Evolutionary conservation across 495 filamentous ascomycete genomes (phyloP), one percentile per base, ranked within the genome.

Genomic region (Trichocladium uniseriatum): DNA sequence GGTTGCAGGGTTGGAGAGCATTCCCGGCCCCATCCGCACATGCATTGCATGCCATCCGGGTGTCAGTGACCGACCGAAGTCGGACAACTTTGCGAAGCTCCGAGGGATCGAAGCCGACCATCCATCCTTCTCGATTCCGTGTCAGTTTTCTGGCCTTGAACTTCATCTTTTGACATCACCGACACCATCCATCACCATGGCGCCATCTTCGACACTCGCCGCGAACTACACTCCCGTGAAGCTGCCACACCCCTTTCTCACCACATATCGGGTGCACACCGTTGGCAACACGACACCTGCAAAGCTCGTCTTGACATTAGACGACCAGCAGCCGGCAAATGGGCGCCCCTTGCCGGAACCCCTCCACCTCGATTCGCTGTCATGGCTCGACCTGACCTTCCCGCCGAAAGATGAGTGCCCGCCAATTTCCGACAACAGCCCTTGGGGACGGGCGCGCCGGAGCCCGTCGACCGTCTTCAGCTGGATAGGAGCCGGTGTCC

Each of bases 391-490:
- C 29, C 61, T 64, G 35, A 45, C 51, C 18, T 48, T 58, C 39
- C 63, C 63, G 6, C 58, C 65, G 34, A 59, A 57, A 6, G 59
- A 59, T 46, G 58, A 62, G 45, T 52, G 61, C 7, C 68, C 68
- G 13, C 56, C 68, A 16, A 56, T 60, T 21, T 63, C 61, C 3
- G 67, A 69, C 48, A 70, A 70, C 54, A 68, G 60, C 20, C 59
- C 66, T 29, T 70, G 66, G 66, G 67, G 64, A n/a, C 63, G 67
- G 28, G 59, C 67, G 14, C 64, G 65, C 43, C 63, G 67, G 20
- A 62, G 60, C 2, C 67, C 67, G 0, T 58, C 55, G 53, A 64
- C 63, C 36, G 46, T 49, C 19, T 51, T 67, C 39, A 43, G 51
- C 38, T 70, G 67, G 67, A 56, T 63, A 6, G 56, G 43, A 31